phyloP scores from a whole-genome alignment of 2,329 filamentous ascomycete species.

The Microthyrium microscopicum region DNA sequence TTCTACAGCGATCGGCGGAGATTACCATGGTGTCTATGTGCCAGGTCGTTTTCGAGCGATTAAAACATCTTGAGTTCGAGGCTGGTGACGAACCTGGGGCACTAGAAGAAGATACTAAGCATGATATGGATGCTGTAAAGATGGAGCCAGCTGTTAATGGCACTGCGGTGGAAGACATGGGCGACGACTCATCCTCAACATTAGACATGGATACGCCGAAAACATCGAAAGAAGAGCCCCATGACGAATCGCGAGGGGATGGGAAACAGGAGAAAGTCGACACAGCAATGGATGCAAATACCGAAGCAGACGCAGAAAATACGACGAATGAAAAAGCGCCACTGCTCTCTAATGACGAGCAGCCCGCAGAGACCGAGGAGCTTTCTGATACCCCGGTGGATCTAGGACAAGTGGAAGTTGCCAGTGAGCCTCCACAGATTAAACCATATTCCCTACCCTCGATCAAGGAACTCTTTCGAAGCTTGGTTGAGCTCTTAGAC shows the following conservation, averaged over 20 bases:
- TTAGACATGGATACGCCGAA: neutral
- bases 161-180: conserved; percentile 27
- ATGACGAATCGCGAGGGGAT: neutral
- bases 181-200: too few relatives aligned
- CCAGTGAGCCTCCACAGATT: conserved; percentile 37
- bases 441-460: conserved; percentile 88
- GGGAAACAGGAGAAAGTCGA: conserved; percentile 1
- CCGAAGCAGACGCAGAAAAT: neutral
- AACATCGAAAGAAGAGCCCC: too few relatives aligned
- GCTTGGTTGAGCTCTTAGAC: conserved; percentile 83
- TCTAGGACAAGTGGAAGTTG: conserved; percentile 4
- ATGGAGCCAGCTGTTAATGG: conserved; percentile 67
- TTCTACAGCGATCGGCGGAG: conserved; percentile 79
- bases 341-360: neutral
- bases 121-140: conserved; percentile 58
- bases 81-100: conserved; percentile 49
- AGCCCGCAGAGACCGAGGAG: conserved; percentile 3
- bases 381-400: conserved; percentile 9
- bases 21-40: conserved; percentile 99
- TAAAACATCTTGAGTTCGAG: conserved; percentile 74
- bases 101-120: conserved; percentile 48
- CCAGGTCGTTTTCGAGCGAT: conserved; percentile 87
- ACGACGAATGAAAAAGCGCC: conserved; percentile 3
- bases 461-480: conserved; percentile 84
- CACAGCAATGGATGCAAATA: too few relatives aligned